A percentile compares a stretch with the other conserved stretches of the same genome.
phyloP scores from a whole-genome alignment of 1,139 yeast species.

The Insectozyma bohioensis region DNA sequence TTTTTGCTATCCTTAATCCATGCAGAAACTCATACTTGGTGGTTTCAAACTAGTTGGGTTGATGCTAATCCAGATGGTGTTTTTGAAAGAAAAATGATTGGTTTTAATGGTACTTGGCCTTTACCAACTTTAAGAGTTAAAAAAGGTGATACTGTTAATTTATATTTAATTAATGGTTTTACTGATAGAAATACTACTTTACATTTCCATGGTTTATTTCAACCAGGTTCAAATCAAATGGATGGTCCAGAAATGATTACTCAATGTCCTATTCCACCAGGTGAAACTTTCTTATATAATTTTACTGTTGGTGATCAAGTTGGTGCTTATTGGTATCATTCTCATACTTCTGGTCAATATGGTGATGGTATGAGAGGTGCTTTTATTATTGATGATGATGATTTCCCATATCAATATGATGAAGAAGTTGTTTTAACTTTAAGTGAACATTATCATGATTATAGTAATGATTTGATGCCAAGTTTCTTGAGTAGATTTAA shows the following conservation, averaged over 20 bases:
- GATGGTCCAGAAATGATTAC: slow-evolving; percentile 80
- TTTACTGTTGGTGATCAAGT: slow-evolving; percentile 64
- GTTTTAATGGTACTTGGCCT: slow-evolving; percentile 74
- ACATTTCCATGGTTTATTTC: slow-evolving; percentile 78
- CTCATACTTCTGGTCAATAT: slow-evolving; percentile 76
- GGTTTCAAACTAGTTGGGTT: slow-evolving; percentile 56
- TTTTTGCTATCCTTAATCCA: slow-evolving; percentile 13
- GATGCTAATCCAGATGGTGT: slow-evolving; percentile 67
- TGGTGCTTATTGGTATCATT: slow-evolving; percentile 82
- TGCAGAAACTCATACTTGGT: slow-evolving; percentile 51
- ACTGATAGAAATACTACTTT: slow-evolving; percentile 56
- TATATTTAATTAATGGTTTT: slow-evolving; percentile 60
- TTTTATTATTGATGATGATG: slow-evolving; percentile 63
- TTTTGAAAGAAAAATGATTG: slow-evolving; percentile 52
- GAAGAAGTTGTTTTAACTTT: slow-evolving; percentile 58
- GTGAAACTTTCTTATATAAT: slow-evolving; percentile 60
- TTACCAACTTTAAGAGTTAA: slow-evolving; percentile 66
- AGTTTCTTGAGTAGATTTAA: slow-evolving; percentile 61
- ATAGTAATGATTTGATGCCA: slow-evolving; percentile 42
- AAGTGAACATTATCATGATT: slow-evolving; percentile 63
- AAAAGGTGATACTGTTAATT: slow-evolving; percentile 58
- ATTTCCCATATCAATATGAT: slow-evolving; percentile 56
- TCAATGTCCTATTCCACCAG: slow-evolving; percentile 76
- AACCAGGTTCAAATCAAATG: slow-evolving; percentile 59
- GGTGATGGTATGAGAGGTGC: slow-evolving; percentile 80